Evolutionary conservation across 306 rosid genomes (phyloP).

Genomic region (Castanea sativa): DNA sequence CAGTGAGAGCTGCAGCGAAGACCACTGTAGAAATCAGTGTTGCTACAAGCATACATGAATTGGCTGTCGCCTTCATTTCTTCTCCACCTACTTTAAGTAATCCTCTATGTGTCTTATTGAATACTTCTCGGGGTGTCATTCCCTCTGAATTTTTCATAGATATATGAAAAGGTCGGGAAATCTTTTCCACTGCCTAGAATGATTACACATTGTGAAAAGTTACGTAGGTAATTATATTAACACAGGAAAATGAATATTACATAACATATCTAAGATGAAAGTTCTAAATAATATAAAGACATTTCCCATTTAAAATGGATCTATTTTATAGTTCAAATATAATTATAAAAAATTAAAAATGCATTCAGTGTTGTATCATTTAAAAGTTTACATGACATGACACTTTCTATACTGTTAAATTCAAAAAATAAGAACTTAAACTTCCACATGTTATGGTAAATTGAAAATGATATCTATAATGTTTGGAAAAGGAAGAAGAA

Average conservation of each 20-base stretch:
- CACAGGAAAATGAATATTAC: no score
- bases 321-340: no score
- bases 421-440: no score
- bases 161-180: neutral
- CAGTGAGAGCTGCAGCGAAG: conserved; percentile 2
- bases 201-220: neutral
- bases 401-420: no score
- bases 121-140: neutral
- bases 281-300: no score
- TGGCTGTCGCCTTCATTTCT: neutral
- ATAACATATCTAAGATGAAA: neutral
- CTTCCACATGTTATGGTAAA: no score
- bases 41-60: conserved; percentile 23
- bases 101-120: neutral
- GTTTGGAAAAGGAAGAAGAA: neutral
- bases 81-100: neutral
- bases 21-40: conserved; percentile 1
- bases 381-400: neutral
- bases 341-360: no score
- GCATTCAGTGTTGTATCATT: no score
- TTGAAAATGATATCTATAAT: neutral
- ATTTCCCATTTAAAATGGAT: no score
- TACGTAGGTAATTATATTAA: no score
- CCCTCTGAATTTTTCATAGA: neutral
- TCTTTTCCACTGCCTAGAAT: neutral